Base-by-base conservation (phyloP, 2,329 filamentous ascomycete genomes). In the Penicillium sp. region DNA sequence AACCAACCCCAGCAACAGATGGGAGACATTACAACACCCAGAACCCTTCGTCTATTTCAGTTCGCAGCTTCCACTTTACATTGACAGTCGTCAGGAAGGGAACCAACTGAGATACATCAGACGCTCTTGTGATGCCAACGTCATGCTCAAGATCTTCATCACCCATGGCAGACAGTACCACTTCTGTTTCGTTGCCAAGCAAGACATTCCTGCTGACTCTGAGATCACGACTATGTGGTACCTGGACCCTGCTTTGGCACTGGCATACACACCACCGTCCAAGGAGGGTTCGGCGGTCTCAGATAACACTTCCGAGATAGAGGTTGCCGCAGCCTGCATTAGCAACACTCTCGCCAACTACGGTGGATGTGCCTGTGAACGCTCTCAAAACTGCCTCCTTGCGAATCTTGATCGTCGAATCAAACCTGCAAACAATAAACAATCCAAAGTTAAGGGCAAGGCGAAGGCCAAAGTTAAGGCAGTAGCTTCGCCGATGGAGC, bases 131-230 rank as follows among this genome's bases (percentile, higher is more conserved):
- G 86, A 85, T 57, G 91, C 94, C 1, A 99, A 97, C 67, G 86
- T 94, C n/a, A 83, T 84, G 31, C 80, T 97, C 65, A 92, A 94
- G 69, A 95, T 92, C 0, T 90, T 92, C 61, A 84, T 97, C 45
- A 90, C 90, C 1, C 87, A 86, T 44, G 82, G 83, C 3, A 87
- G 86, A 1, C 88, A 93, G 61, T 96, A 93, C 68, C 91, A 94
- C 69, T 96, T 97, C 72, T 97, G 93, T 84, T 87, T 97, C 59
- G 86, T 96, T 55, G 92, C 91, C 64, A 90, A 90, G 63, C 84
- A 89, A 49, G 82, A 87, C 36, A 92, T 97, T 52, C 74, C 81
- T 14, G 79, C 85, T n/a, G 71, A 76, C 50, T 69, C 76, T 1
- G 78, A 81, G 60, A 71, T 81, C 24, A 80, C 78, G 4, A 75